Base-by-base conservation (phyloP, 192 early-diverging fungal genomes). In the Jimgerdemannia lactiflua region DNA sequence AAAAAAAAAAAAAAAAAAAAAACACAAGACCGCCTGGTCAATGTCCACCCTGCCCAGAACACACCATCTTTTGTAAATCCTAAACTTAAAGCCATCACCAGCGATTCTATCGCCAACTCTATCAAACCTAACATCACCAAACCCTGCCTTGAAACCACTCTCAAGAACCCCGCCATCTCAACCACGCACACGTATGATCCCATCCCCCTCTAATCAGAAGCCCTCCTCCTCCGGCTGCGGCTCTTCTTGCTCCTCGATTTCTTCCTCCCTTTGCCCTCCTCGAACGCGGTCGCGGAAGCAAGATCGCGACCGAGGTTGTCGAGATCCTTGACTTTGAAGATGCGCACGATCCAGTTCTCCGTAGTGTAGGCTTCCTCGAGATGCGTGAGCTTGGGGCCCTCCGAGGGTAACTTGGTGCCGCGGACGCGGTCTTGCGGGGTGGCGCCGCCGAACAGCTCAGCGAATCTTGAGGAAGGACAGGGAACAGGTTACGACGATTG, bases 271-370 rank as follows among this genome's bases (percentile, higher is more conserved):
- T 80, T 83, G 67, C 87, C 90, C 63, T 69, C 74, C 40, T 87
- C 85, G 54, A 91, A 92, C 3, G 81, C 79, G 3, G 88, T 75
- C 18, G 92, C 94, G 10, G 90, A 89, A 65, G 87, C 84, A 71
- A 94, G 77, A 20, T 84, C 77, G 70, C 97, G 90, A 6, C 98
- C 98, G 4, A 99, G 83, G 79, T 92, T 94, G 82, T 99, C 98
- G 74, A 94, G 86, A 44, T 94, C 90, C 85, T 99, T 99, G 84
- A 99, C 97, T 77, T 95, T 90, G 88, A 97, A 99, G 72, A 99
- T 97, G 64, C 98, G 92, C 42, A 99, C 98, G 83, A 99, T 95
- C 93, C 96, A 96, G 86, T 99, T 96, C 81, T 96, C 94, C 2
- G 95, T 90, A 41, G 95, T 95, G 74, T 92, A 97, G 1, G 92